phyloP scores from a whole-genome alignment of 352 stramenopile genomes.

The Pythium guiyangense region DNA sequence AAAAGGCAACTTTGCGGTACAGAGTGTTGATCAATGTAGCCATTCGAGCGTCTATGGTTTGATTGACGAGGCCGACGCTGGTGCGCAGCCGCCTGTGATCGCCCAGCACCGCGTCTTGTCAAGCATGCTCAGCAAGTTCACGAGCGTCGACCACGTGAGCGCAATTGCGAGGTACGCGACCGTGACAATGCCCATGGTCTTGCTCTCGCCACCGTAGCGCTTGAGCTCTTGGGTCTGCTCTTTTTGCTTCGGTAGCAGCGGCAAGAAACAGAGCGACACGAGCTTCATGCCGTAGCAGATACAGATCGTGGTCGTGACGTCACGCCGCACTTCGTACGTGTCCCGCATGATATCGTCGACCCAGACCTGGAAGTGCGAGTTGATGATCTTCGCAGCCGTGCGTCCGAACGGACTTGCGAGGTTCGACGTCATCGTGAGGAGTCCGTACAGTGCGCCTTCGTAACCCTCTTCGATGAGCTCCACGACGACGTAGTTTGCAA shows the following conservation, averaged over 20 bases:
- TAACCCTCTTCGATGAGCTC: conserved; percentile 43
- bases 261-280: conserved; percentile 39
- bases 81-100: conserved; percentile 50
- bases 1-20: no score
- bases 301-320: conserved; percentile 56
- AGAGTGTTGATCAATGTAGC: no score
- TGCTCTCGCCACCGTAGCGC: conserved; percentile 30
- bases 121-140: conserved; percentile 52
- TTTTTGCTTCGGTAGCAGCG: conserved; percentile 47
- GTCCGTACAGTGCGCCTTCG: conserved; percentile 50
- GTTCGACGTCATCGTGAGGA: conserved; percentile 53
- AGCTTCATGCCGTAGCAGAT: conserved; percentile 59
- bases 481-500: conserved; percentile 57
- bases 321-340: conserved; percentile 34
- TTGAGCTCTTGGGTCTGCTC: conserved; percentile 42
- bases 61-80: not conserved
- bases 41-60: not conserved
- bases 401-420: conserved; percentile 38
- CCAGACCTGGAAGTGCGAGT: conserved; percentile 48
- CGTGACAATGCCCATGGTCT: conserved; percentile 27
- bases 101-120: conserved; percentile 46
- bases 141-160: conserved; percentile 28
- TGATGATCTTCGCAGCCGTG: conserved; percentile 45
- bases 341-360: conserved; percentile 40
- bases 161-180: conserved; percentile 30